A percentile compares a stretch with the other conserved stretches of the same genome.
Evolutionary conservation across 2,329 filamentous ascomycete species (phyloP).

Genomic region (Aureobasidium melanogenum): DNA sequence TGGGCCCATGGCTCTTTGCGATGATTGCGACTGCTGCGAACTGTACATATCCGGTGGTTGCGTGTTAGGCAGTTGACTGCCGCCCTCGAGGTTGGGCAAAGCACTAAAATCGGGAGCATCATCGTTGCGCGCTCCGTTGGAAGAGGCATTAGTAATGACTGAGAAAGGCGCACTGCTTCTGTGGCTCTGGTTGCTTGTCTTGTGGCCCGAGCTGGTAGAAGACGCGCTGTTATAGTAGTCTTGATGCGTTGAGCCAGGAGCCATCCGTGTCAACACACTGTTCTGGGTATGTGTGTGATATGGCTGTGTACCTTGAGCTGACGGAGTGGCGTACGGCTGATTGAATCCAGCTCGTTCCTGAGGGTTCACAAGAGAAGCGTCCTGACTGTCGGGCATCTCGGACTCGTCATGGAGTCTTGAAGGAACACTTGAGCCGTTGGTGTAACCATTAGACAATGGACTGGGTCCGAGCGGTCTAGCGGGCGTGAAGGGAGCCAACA

Average conservation of each 20-base stretch:
- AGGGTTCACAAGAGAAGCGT: conserved; percentile 20
- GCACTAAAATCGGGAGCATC: conserved; percentile 48
- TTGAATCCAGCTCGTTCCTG: conserved; percentile 26
- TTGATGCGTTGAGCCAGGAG: conserved; percentile 46
- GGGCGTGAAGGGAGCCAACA: conserved; percentile 35
- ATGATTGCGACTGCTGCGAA: conserved; percentile 26
- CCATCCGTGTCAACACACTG: conserved; percentile 53
- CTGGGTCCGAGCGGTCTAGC: conserved; percentile 49
- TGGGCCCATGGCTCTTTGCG: conserved; percentile 23
- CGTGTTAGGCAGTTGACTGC: conserved; percentile 56
- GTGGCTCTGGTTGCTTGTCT: conserved; percentile 47
- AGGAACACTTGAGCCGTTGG: conserved; percentile 34
- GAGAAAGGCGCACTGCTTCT: conserved; percentile 45
- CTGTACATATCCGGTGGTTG: conserved; percentile 39
- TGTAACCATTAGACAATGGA: conserved; percentile 51
- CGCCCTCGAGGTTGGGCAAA: conserved; percentile 37
- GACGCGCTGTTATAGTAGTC: conserved; percentile 79
- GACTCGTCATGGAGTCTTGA: conserved; percentile 33
- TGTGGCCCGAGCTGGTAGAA: conserved; percentile 74
- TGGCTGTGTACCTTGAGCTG: conserved; percentile 25
- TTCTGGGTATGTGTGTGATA: conserved; percentile 54
- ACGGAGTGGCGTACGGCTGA: conserved; percentile 19
- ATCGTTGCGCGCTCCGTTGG: conserved; percentile 48
- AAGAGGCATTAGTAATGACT: conserved; percentile 24
- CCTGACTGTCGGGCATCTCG: conserved; percentile 37